phyloP scores from a whole-genome alignment of 2,329 filamentous ascomycete genomes.

The Aspergillus sp. region DNA sequence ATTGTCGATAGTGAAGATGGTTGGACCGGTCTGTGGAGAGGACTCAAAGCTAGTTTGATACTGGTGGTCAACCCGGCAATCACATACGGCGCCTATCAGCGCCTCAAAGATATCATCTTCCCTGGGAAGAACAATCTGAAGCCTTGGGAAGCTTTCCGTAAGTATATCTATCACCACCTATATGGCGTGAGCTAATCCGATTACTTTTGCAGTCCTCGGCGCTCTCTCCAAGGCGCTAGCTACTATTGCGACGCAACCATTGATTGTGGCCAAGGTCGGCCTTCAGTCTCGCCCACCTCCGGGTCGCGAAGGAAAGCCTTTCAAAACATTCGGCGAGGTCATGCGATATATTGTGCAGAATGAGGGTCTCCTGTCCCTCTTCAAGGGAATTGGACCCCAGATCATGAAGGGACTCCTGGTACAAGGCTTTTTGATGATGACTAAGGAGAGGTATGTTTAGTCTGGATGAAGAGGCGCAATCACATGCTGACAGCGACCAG shows the following conservation, averaged over 20 bases:
- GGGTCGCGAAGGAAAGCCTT: conserved; percentile 80
- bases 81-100: conserved; percentile 95
- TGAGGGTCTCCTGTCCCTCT: conserved; percentile 79
- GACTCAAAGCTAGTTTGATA: conserved; percentile 91
- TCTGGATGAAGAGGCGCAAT: not conserved
- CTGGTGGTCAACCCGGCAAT: conserved; percentile 95
- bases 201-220: conserved; percentile 67
- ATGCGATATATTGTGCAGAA: conserved; percentile 92
- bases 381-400: conserved; percentile 95
- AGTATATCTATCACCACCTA: conserved; percentile 43
- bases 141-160: conserved; percentile 88
- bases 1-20: conserved; percentile 91
- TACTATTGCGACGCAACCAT: conserved; percentile 86
- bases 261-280: conserved; percentile 97
- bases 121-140: conserved; percentile 73
- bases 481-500: conserved; percentile 45
- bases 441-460: conserved; percentile 76
- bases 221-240: conserved; percentile 90
- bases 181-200: conserved; percentile 14
- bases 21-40: conserved; percentile 85
- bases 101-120: conserved; percentile 75
- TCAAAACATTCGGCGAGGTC: conserved; percentile 90
- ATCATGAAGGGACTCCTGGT: conserved; percentile 90
- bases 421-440: conserved; percentile 98
- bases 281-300: conserved; percentile 91